Conservation (phyloP, 2,329 filamentous ascomycete species). For the Colletotrichum higginsianum region DNA sequence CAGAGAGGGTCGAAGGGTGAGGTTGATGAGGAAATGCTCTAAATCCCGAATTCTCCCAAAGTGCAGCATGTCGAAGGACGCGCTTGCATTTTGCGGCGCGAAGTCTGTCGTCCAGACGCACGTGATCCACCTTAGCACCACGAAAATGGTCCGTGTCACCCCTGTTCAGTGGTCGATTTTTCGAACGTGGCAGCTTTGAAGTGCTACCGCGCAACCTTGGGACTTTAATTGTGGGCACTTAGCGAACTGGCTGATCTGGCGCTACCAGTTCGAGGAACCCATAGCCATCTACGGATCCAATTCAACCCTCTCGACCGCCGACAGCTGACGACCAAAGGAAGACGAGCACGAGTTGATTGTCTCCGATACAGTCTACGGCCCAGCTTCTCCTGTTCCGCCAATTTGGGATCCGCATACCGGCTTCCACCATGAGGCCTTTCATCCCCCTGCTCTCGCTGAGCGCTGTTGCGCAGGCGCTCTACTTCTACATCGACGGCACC, state of each 20-base stretch:
- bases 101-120: constrained; percentile 9
- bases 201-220: constrained; percentile 41
- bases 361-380: background rate
- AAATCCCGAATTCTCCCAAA: constrained; percentile 2
- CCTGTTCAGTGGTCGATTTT: constrained; percentile 52
- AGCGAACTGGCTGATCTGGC: constrained; percentile 40
- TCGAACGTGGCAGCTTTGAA: constrained; percentile 69
- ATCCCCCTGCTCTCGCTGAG: constrained; percentile 77
- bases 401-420: constrained; percentile 10
- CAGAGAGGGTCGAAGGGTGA: background rate
- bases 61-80: constrained; percentile 10
- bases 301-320: constrained; percentile 27
- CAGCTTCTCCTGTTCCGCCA: background rate
- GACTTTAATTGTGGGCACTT: constrained; percentile 38
- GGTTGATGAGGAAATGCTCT: background rate
- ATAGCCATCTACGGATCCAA: constrained; percentile 22
- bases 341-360: constrained; percentile 10
- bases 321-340: constrained; percentile 12
- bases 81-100: constrained; percentile 28
- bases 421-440: constrained; percentile 69
- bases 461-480: constrained; percentile 82
- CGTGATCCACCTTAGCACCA: constrained; percentile 30
- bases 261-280: constrained; percentile 37
- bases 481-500: constrained; percentile 94
- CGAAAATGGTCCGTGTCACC: constrained; percentile 41